Conservation (phyloP, 2,329 filamentous ascomycete species). For the Trichoderma pleuroti region DNA sequence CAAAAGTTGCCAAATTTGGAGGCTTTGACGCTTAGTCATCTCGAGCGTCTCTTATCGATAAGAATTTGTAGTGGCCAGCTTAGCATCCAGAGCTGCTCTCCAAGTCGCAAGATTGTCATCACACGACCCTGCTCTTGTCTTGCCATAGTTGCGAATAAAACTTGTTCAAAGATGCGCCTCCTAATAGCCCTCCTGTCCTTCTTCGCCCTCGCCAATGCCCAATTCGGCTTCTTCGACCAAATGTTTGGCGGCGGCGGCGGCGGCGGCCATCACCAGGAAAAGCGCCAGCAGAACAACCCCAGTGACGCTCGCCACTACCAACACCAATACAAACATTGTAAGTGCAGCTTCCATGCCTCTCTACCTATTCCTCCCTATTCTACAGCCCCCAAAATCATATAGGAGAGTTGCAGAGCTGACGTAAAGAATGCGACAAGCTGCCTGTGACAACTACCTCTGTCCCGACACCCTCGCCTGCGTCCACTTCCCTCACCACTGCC, state of each 20-base stretch:
- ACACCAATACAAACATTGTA: slow-evolving; percentile 65
- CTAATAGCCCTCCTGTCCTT: slow-evolving; percentile 54
- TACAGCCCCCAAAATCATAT: neutral
- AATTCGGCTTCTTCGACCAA: slow-evolving; percentile 96
- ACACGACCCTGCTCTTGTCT: neutral
- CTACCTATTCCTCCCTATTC: neutral
- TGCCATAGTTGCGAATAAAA: neutral
- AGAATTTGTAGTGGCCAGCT: slow-evolving; percentile 22
- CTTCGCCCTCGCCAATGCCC: slow-evolving; percentile 61
- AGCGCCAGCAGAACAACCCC: slow-evolving; percentile 71
- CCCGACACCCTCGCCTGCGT: slow-evolving; percentile 93
- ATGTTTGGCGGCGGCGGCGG: slow-evolving; percentile 67
- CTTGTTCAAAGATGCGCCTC: slow-evolving; percentile 30
- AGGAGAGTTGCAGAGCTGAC: neutral
- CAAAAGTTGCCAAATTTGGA: slow-evolving; percentile 14
- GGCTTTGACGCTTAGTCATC: slow-evolving; percentile 19
- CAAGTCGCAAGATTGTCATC: slow-evolving; percentile 6
- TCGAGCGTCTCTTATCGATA: slow-evolving; percentile 23
- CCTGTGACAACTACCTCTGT: slow-evolving; percentile 90
- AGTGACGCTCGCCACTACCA: slow-evolving; percentile 83
- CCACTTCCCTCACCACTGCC: slow-evolving; percentile 94
- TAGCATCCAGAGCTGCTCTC: slow-evolving; percentile 7
- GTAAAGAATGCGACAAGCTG: slow-evolving; percentile 49
- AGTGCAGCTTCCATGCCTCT: slow-evolving; percentile 20
- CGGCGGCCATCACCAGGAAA: slow-evolving; percentile 49